Conservation (phyloP, 176 grass and related monocot genomes). For the Cenchrus fungigraminus region DNA sequence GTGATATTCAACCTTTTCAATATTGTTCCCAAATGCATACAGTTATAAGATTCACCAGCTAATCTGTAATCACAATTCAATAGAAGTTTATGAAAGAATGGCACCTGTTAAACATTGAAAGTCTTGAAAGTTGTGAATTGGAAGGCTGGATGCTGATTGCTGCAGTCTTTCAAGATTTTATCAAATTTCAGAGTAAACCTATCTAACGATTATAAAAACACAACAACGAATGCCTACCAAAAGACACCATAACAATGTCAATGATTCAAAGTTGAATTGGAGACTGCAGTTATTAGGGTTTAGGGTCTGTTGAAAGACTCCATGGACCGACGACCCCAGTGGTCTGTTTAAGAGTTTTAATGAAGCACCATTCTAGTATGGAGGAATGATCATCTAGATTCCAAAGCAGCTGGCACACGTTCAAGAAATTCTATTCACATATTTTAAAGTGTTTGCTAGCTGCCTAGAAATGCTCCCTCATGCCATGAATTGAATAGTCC, state of each 20-base stretch:
- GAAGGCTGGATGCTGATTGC: constrained; percentile 12
- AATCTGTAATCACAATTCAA: background rate
- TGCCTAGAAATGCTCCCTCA: background rate
- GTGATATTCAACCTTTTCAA: background rate
- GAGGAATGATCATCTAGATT: background rate
- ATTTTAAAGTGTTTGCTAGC: background rate
- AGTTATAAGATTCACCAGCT: background rate
- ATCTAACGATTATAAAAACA: background rate
- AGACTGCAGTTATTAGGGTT: background rate
- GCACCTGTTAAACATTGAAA: background rate
- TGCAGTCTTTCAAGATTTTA: background rate
- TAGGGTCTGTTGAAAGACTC: background rate
- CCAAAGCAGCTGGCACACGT: background rate
- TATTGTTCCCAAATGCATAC: background rate
- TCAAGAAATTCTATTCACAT: background rate
- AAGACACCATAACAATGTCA: constrained; percentile 28
- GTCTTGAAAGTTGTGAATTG: background rate
- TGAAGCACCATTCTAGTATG: background rate
- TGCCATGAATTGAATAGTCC: background rate
- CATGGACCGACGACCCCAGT: background rate
- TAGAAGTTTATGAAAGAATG: background rate
- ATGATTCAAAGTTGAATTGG: constrained; percentile 17
- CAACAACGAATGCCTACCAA: background rate
- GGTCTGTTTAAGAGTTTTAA: background rate
- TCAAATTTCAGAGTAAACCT: background rate